phyloP scores from a whole-genome alignment of 1,284 basidiomycete genomes.

The Ustilago tritici region DNA sequence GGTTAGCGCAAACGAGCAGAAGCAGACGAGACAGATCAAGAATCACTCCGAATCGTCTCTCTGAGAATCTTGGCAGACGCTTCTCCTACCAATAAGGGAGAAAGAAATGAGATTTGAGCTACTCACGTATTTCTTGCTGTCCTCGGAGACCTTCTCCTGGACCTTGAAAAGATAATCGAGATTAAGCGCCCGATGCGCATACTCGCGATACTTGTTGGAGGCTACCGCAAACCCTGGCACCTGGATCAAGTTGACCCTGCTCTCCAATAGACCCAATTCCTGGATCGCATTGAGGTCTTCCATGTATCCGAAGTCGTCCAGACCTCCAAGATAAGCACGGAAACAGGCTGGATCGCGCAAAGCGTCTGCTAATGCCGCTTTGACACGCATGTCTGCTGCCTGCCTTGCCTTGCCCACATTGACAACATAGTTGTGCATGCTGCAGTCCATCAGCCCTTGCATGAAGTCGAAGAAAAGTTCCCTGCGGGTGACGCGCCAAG shows the following conservation, averaged over 20 bases:
- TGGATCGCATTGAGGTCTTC: constrained; percentile 35
- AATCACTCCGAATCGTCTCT: not conserved
- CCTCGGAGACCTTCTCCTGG: not conserved
- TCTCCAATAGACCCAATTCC: constrained; percentile 20
- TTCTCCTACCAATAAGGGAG: not conserved
- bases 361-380: constrained; percentile 42
- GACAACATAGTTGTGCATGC: constrained; percentile 39
- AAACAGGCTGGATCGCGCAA: constrained; percentile 38
- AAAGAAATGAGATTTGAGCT: not conserved
- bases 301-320: constrained; percentile 48
- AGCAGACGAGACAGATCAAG: not conserved
- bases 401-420: constrained; percentile 32
- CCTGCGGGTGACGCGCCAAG: not conserved
- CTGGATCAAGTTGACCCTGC: constrained; percentile 40
- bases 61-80: constrained; percentile 7
- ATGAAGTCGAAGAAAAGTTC: constrained; percentile 27
- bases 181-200: constrained; percentile 35
- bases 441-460: constrained; percentile 28
- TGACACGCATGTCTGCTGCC: constrained; percentile 45
- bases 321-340: constrained; percentile 40
- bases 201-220: constrained; percentile 21
- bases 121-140: constrained; percentile 25
- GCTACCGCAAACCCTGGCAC: constrained; percentile 38
- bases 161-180: constrained; percentile 46
- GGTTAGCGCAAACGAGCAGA: not conserved